phyloP scores from a whole-genome alignment of 1,284 basidiomycete genomes.

The Marasmius sp. region DNA sequence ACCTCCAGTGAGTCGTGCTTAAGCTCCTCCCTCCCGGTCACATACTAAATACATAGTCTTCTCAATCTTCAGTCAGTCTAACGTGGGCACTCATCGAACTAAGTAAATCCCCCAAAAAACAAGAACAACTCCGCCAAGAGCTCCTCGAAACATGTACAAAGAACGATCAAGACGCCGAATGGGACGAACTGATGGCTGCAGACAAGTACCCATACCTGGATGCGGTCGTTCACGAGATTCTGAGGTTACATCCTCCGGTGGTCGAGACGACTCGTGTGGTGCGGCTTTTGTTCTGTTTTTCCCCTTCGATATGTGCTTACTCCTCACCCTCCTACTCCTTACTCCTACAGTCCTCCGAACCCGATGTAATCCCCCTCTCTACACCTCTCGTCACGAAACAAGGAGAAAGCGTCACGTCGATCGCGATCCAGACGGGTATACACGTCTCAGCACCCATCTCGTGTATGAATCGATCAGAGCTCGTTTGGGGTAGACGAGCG shows the following conservation, averaged over 20 bases:
- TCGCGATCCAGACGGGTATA: conserved; percentile 47
- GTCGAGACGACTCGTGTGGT: conserved; percentile 39
- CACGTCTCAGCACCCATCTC: conserved; percentile 37
- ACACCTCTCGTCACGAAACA: conserved; percentile 25
- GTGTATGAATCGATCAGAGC: conserved; percentile 45
- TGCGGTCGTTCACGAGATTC: conserved; percentile 51
- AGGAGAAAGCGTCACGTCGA: conserved; percentile 14
- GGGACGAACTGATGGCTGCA: conserved; percentile 1
- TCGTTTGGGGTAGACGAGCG: conserved; percentile 45
- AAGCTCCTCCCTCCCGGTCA: not conserved
- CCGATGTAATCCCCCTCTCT: conserved; percentile 52
- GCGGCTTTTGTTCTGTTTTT: too few relatives aligned
- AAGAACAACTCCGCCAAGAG: conserved; percentile 26
- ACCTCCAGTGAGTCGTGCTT: conserved; percentile 33
- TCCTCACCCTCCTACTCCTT: too few relatives aligned
- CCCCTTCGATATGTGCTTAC: too few relatives aligned
- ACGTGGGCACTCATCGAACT: conserved; percentile 33
- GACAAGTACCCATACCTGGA: conserved; percentile 6
- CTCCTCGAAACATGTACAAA: conserved; percentile 20
- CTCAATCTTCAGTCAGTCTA: conserved; percentile 20
- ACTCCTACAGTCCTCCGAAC: conserved; percentile 46
- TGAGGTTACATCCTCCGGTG: conserved; percentile 42
- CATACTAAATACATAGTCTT: too few relatives aligned
- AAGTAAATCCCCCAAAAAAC: conserved; percentile 18
- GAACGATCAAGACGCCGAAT: conserved; percentile 19